Conservation (phyloP, 1,284 basidiomycete species). For the Rhodotorula sp. region DNA sequence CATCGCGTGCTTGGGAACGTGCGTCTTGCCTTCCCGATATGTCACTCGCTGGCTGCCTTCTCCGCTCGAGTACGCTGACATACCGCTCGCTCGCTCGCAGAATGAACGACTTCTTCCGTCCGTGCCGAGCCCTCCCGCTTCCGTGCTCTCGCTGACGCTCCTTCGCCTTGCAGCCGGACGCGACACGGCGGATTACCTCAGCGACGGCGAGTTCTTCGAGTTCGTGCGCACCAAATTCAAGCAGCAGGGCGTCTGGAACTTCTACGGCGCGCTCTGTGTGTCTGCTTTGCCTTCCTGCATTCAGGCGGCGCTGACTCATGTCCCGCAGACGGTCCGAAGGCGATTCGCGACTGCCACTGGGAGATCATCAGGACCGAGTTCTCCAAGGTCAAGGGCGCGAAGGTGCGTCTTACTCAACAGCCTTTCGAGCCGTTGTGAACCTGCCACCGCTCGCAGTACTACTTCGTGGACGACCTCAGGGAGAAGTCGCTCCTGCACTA, state of each 20-base stretch:
- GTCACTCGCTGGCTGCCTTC: not conserved
- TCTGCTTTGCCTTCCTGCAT: not conserved
- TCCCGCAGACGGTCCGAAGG: constrained; percentile 30
- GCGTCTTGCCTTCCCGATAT: constrained; percentile 10
- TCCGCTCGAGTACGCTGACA: too few species aligned
- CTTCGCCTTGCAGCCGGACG: not conserved
- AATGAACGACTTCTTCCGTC: constrained; percentile 23
- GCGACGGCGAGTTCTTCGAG: constrained; percentile 26
- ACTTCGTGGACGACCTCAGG: constrained; percentile 24
- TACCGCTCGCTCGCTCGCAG: not conserved
- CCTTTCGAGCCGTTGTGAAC: too few species aligned
- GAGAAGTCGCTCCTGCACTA: constrained; percentile 40
- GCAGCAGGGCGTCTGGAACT: constrained; percentile 21
- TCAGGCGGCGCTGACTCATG: not conserved
- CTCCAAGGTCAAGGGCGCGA: constrained; percentile 38
- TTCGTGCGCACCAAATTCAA: constrained; percentile 24
- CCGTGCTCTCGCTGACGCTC: not conserved
- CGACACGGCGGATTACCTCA: constrained; percentile 15
- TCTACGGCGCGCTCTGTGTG: constrained; percentile 39
- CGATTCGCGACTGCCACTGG: constrained; percentile 38
- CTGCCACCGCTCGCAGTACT: constrained; percentile 12
- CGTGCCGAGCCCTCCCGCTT: not conserved
- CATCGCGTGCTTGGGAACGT: constrained; percentile 26
- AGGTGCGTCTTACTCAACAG: not conserved
- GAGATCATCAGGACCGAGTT: constrained; percentile 38